Evolutionary conservation across 768 basidiomycete genomes (phyloP), one percentile per base, ranked within the genome.

Genomic region (Nevesoporus exiguus): DNA sequence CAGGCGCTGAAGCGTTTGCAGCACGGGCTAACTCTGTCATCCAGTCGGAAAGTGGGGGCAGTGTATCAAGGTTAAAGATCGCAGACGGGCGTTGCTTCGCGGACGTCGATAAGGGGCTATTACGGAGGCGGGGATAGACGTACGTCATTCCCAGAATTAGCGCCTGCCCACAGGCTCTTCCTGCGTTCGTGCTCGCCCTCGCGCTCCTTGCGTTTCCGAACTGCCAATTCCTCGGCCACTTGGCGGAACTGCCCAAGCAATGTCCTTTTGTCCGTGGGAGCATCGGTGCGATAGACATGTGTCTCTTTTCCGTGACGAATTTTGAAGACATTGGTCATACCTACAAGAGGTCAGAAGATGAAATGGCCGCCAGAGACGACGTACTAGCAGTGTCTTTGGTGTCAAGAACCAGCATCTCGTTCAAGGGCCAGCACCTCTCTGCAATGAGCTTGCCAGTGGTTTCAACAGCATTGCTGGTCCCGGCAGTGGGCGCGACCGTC

Each of bases 281-380:
- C 78, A 53, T 95, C 91, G 3, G 91, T 91, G 33, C 95, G 84
- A 70, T 93, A 98, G 7, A 99, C 93, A 66, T 94, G 87, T 1
- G 90, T 90, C 70, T 98, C 96, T 70, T 96, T 97, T 5, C 90
- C 87, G 55, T 94, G 85, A 56, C 89, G 80, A 58, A 99, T 84
- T 76, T 98, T 98, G 79, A 98, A 90, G 4, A 98, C 95, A 62
- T 98, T 97, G n/a, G 87, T 92, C 78, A 98, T 86, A 46, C 73
- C 87, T 83, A 47, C 17, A 49, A 36, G 47, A 31, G 25, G 43
- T 59, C 40, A 61, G 34, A 55, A 39, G 42, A 43, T 7, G 39
- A 46, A 49, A 41, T 1, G 13, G 7, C 5, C 6, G 47, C 22
- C 17, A 51, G 31, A 43, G n/a, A 14, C n/a, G 15, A 60, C 86